Evolutionary conservation across 2,329 filamentous ascomycete species (phyloP).

Genomic region (Talaromyces marneffei): DNA sequence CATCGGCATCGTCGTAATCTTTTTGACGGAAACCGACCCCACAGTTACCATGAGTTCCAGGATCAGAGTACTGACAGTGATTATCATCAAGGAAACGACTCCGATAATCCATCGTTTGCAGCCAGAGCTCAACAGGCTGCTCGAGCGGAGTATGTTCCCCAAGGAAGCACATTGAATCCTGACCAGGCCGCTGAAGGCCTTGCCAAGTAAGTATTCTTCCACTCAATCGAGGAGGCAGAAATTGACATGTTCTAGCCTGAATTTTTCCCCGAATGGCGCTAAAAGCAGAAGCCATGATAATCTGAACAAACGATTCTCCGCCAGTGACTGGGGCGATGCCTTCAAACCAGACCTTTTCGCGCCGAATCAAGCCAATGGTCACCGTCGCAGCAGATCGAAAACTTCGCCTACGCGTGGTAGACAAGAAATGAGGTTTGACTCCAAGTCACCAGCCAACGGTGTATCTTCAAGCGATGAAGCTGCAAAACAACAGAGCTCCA

Average conservation of each 20-base stretch:
- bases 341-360: constrained; percentile 36
- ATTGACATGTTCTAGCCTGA: constrained; percentile 2
- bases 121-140: constrained; percentile 5
- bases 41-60: constrained; percentile 17
- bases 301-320: constrained; percentile 37
- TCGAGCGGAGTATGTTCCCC: neutral
- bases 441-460: constrained; percentile 14
- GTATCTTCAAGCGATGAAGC: constrained; percentile 19
- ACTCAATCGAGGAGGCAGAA: neutral
- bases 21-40: constrained; percentile 18
- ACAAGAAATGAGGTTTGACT: constrained; percentile 13
- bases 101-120: constrained; percentile 23
- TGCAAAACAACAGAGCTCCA: constrained; percentile 22
- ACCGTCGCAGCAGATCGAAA: constrained; percentile 17
- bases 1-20: constrained; percentile 14
- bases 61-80: constrained; percentile 25
- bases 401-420: constrained; percentile 19
- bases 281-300: constrained; percentile 32
- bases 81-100: constrained; percentile 22
- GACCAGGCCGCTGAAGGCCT: constrained; percentile 3
- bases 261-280: constrained; percentile 16
- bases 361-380: constrained; percentile 24
- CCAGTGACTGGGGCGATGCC: constrained; percentile 37
- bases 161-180: neutral
- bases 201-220: neutral